A percentile compares a stretch with the other conserved stretches of the same genome.
Evolutionary conservation across 1,284 basidiomycete genomes (phyloP).

Genomic region (Boletus smithii): DNA sequence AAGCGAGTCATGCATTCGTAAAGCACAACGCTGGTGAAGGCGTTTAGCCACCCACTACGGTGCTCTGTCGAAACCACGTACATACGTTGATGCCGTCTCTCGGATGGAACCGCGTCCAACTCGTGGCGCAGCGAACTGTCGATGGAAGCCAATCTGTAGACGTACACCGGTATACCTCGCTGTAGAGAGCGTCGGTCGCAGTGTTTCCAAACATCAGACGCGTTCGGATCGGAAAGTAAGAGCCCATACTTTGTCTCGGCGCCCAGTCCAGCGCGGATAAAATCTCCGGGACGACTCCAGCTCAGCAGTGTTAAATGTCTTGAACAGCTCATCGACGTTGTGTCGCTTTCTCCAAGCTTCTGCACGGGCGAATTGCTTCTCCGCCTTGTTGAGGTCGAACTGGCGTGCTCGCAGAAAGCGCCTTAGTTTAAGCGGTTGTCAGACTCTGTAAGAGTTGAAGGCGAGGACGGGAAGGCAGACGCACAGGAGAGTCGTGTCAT

Average conservation of each 20-base stretch:
- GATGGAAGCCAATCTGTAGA: slow-evolving; percentile 63
- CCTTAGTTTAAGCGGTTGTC: slow-evolving; percentile 35
- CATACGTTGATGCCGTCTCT: slow-evolving; percentile 69
- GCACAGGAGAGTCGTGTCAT: slow-evolving; percentile 66
- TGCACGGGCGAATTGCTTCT: slow-evolving; percentile 63
- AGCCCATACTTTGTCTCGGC: slow-evolving; percentile 61
- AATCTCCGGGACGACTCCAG: slow-evolving; percentile 58
- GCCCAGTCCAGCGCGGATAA: slow-evolving; percentile 77
- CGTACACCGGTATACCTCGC: slow-evolving; percentile 69
- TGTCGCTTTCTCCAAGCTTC: slow-evolving; percentile 64
- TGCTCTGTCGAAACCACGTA: slow-evolving; percentile 35
- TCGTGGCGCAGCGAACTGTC: slow-evolving; percentile 53
- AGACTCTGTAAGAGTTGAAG: not conserved
- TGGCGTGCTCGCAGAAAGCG: slow-evolving; percentile 73
- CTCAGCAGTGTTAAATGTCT: slow-evolving; percentile 55
- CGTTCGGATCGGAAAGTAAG: not conserved
- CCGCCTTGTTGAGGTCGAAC: slow-evolving; percentile 60
- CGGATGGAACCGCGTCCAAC: slow-evolving; percentile 49
- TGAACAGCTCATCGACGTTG: slow-evolving; percentile 59
- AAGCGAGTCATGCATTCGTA: slow-evolving; percentile 69
- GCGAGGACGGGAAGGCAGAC: slow-evolving; percentile 23
- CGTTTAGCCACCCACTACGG: not conserved
- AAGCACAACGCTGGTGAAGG: slow-evolving; percentile 44
- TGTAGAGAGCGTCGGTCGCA: slow-evolving; percentile 27
- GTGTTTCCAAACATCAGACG: not conserved